Evolutionary conservation across 139 green algal species (phyloP).

Genomic region (Marvania coccoides): DNA sequence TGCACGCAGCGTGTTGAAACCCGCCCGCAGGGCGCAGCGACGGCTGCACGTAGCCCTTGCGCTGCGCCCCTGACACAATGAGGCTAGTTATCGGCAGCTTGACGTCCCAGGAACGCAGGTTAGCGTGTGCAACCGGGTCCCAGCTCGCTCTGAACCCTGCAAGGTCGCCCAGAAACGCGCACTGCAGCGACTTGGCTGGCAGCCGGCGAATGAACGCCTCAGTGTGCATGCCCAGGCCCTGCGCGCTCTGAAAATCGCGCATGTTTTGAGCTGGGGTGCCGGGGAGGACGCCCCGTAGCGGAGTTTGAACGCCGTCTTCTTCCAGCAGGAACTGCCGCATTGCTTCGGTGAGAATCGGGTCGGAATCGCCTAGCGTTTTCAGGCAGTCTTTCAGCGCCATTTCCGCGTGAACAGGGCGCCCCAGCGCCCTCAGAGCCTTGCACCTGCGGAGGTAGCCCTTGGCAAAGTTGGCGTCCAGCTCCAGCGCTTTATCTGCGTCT

Average conservation of each 20-base stretch:
- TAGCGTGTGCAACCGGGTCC: background rate
- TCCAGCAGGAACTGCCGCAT: constrained; percentile 1
- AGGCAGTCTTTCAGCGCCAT: background rate
- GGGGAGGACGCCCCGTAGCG: constrained; percentile 1
- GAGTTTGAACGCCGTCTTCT: constrained; percentile 3
- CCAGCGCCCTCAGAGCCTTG: background rate
- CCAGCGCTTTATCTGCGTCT: background rate
- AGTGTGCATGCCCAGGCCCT: background rate
- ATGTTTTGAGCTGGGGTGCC: constrained; percentile 5
- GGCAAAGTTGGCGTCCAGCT: background rate
- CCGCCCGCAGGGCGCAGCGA: background rate
- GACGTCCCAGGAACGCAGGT: background rate
- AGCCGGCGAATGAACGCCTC: background rate
- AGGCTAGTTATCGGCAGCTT: background rate
- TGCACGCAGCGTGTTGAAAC: background rate
- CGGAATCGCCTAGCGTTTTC: background rate
- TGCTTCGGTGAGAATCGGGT: background rate
- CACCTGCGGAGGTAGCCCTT: background rate
- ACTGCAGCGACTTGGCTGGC: background rate
- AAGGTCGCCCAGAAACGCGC: background rate
- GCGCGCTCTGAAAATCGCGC: constrained; percentile 1
- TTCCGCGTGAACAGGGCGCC: background rate
- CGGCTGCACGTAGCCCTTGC: background rate
- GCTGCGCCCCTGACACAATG: background rate
- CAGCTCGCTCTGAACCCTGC: background rate